Percentiles rank a stretch among this genome's conserved stretches.
phyloP scores from a whole-genome alignment of 192 early-diverging fungal genomes.

The Entrophospora sp. region DNA sequence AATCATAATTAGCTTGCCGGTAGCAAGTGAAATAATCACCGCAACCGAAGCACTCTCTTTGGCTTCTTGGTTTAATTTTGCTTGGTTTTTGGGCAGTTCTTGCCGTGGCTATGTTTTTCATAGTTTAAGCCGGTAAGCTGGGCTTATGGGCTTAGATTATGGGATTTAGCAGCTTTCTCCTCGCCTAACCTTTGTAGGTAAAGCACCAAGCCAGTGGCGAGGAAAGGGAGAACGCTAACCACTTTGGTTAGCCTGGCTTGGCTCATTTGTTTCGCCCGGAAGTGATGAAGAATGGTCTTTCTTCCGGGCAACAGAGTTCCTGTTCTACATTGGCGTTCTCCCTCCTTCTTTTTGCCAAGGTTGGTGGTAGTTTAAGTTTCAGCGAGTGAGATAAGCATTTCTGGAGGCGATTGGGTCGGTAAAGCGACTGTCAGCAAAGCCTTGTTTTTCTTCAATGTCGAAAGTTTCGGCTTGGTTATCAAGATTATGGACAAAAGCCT shows the following conservation, averaged over 20 bases:
- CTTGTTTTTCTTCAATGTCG: neutral
- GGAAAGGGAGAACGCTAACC: neutral
- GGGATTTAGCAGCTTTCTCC: neutral
- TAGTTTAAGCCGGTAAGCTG: neutral
- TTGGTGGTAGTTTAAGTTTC: neutral
- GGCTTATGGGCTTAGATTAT: neutral
- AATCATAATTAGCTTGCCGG: too few relatives aligned
- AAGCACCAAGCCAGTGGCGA: neutral
- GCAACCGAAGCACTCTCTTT: too few relatives aligned
- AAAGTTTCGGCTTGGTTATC: neutral
- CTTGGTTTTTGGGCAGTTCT: too few relatives aligned
- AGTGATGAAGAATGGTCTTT: too few relatives aligned
- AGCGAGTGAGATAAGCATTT: neutral
- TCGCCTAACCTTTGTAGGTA: neutral
- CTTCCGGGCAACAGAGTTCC: too few relatives aligned
- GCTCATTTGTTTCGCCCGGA: slow-evolving; percentile 3
- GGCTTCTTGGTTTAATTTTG: too few relatives aligned
- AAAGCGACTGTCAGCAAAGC: neutral
- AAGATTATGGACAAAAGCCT: neutral
- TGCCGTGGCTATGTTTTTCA: neutral
- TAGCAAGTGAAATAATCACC: too few relatives aligned
- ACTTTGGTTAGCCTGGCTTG: neutral
- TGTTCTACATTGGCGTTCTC: neutral
- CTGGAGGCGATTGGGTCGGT: neutral
- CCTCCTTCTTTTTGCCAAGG: neutral